Evolutionary conservation across 2,329 filamentous ascomycete species (phyloP).

Genomic region (Pyrenochaeta sp.): DNA sequence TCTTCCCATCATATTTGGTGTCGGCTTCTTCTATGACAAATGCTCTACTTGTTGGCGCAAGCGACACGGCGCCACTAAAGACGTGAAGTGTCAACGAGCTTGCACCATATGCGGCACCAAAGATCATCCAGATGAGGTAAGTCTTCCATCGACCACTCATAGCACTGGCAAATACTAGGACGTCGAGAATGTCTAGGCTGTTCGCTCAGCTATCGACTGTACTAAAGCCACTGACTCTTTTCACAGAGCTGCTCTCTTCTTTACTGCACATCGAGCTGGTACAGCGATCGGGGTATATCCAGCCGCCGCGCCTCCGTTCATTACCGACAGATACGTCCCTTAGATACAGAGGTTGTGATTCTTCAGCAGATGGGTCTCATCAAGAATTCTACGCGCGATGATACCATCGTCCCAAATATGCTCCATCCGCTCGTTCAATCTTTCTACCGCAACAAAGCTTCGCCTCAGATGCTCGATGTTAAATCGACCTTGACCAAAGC

Average conservation of each 20-base stretch:
- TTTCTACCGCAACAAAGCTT: background rate
- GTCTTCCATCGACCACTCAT: background rate
- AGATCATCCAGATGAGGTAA: slow-evolving; percentile 1
- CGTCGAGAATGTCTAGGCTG: background rate
- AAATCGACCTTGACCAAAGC: background rate
- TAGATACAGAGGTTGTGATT: background rate
- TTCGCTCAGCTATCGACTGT: background rate
- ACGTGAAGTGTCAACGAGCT: background rate
- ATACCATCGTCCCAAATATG: background rate
- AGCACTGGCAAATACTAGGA: background rate
- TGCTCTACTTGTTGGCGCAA: background rate
- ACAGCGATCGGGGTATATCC: background rate
- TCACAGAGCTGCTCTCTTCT: background rate
- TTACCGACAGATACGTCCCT: background rate
- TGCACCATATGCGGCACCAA: background rate
- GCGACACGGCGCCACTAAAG: background rate
- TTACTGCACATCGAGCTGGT: background rate
- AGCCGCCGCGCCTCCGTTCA: background rate
- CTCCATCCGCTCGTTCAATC: background rate
- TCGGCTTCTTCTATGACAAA: background rate
- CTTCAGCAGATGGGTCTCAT: background rate
- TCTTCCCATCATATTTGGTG: background rate
- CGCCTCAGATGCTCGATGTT: background rate
- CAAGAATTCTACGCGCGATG: background rate
- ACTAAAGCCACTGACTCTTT: background rate